Base-by-base conservation (phyloP, 768 basidiomycete species). In the Kwoniella dejecticola region DNA sequence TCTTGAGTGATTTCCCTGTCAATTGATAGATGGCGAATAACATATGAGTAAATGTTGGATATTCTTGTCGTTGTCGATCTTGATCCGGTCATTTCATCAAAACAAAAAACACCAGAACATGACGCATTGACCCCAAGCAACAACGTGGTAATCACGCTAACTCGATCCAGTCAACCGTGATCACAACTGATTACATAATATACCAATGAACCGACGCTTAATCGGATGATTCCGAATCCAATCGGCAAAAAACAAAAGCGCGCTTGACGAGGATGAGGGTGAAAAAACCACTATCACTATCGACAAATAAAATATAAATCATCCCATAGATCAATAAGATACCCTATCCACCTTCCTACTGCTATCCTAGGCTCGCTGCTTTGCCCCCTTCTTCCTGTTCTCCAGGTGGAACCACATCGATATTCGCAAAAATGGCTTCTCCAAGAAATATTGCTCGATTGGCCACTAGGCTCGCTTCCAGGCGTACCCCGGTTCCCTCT, bases 361-460 rank as follows among this genome's bases (percentile, higher is more conserved):
- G n/a, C n/a, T n/a, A n/a, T n/a, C n/a, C n/a, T n/a, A n/a, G n/a
- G n/a, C n/a, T n/a, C n/a, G n/a, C n/a, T n/a, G n/a, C n/a, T n/a
- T n/a, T n/a, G n/a, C n/a, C n/a, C n/a, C n/a, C n/a, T n/a, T n/a
- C n/a, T n/a, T n/a, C n/a, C n/a, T n/a, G n/a, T n/a, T n/a, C n/a
- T n/a, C n/a, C n/a, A n/a, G n/a, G n/a, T n/a, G n/a, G n/a, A n/a
- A n/a, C n/a, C n/a, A n/a, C n/a, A n/a, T n/a, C n/a, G n/a, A n/a
- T n/a, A n/a, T n/a, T n/a, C n/a, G n/a, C n/a, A n/a, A 24, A 10
- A 33, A 59, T 60, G 58, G 40, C 58, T n/a, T 49, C 58, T 6
- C 49, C 60, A 26, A 29, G 60, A 40, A 11, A 24, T 2, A 23
- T 62, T 13, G 17, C 60, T n/a, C 52, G 60, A 40, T 36, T 54